phyloP scores from a whole-genome alignment of 257 asterid species.

The Apocynum venetum region DNA sequence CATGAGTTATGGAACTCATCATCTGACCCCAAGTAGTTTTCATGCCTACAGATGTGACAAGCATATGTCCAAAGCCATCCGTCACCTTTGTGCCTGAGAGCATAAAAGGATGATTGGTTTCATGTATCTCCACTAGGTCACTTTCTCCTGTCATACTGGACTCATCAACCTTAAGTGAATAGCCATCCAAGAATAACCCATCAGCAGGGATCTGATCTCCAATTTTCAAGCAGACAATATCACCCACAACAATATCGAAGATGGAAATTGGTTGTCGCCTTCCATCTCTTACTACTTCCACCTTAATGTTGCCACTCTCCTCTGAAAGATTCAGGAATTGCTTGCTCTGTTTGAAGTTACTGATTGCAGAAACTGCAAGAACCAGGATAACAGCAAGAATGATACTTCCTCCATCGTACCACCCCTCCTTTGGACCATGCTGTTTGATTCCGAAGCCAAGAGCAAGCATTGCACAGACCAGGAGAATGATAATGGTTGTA shows the following conservation, averaged over 20 bases:
- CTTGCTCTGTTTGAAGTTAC: slow-evolving; percentile 20
- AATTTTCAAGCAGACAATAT: slow-evolving; percentile 18
- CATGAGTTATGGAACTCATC: slow-evolving; percentile 12
- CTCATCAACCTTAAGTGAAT: slow-evolving; percentile 18
- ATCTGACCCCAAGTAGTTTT: slow-evolving; percentile 24
- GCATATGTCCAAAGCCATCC: slow-evolving; percentile 20
- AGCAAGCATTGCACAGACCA: slow-evolving; percentile 11
- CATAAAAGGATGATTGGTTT: slow-evolving; percentile 11
- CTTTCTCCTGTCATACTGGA: slow-evolving; percentile 21
- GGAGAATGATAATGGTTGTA: slow-evolving; percentile 11
- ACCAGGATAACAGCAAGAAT: slow-evolving; percentile 18
- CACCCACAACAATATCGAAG: slow-evolving; percentile 21
- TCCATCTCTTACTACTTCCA: slow-evolving; percentile 24
- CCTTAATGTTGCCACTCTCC: slow-evolving; percentile 4
- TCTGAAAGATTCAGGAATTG: slow-evolving; percentile 18
- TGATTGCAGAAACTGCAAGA: slow-evolving; percentile 14
- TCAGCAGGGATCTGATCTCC: slow-evolving; percentile 28
- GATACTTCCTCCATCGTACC: slow-evolving; percentile 23
- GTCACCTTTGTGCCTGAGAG: slow-evolving; percentile 20
- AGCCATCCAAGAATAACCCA: slow-evolving; percentile 15
- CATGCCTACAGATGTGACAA: slow-evolving; percentile 26
- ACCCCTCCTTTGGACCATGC: slow-evolving; percentile 16
- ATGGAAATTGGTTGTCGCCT: slow-evolving; percentile 10
- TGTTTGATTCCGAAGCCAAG: slow-evolving; percentile 19
- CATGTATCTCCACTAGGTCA: slow-evolving; percentile 12